Evolutionary conservation across 305 asterid species (phyloP).

Genomic region (Rubia peregrina): DNA sequence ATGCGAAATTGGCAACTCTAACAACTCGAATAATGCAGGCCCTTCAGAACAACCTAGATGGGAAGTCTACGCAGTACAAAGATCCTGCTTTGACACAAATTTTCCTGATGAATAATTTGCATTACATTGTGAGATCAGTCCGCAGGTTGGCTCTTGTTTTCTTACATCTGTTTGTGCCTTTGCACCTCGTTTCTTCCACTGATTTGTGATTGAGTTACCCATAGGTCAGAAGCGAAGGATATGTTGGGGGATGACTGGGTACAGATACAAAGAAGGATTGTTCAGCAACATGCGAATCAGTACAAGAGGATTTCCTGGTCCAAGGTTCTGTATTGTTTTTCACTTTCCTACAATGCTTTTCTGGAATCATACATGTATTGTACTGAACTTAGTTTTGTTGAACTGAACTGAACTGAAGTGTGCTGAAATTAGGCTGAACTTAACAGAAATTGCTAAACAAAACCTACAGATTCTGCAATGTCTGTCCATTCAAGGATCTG

Average conservation of each 20-base stretch:
- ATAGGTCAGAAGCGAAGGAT: conserved; percentile 94
- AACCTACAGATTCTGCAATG: conserved; percentile 69
- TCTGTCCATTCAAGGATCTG: conserved; percentile 67
- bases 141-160: conserved; percentile 49
- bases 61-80: conserved; percentile 86
- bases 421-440: background rate
- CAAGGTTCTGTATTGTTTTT: conserved; percentile 40
- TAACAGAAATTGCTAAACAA: conserved; percentile 2
- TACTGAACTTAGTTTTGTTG: no score
- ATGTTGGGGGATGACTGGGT: conserved; percentile 97
- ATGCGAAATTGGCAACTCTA: conserved; percentile 54
- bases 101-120: conserved; percentile 87
- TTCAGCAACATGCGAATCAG: conserved; percentile 97
- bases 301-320: conserved; percentile 96
- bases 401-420: no score
- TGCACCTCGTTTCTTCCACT: background rate
- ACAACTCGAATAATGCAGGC: conserved; percentile 87
- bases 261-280: conserved; percentile 88
- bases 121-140: conserved; percentile 92
- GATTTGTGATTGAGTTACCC: conserved; percentile 15
- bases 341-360: background rate
- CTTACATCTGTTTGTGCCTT: background rate
- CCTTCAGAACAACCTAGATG: conserved; percentile 84
- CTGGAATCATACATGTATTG: background rate
- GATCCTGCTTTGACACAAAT: conserved; percentile 90